Conservation (phyloP, 1,284 basidiomycete genomes). For the Neonothopanus nambi region DNA sequence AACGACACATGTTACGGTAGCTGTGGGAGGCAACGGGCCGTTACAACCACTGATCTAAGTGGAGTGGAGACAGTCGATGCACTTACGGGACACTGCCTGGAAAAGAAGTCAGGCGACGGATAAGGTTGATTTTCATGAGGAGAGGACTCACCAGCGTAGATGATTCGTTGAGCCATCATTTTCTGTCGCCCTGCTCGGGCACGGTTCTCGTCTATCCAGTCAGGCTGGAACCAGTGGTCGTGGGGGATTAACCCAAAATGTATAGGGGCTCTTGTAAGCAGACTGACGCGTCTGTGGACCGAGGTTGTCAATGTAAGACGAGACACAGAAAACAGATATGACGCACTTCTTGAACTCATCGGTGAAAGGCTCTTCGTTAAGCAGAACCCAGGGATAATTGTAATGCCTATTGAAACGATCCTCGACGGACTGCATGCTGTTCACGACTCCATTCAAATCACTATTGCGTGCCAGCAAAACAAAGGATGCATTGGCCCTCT, state of each 20-base stretch:
- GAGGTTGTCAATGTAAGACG: slow-evolving; percentile 1
- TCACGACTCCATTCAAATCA: slow-evolving; percentile 54
- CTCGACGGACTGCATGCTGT: slow-evolving; percentile 55
- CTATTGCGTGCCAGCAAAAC: slow-evolving; percentile 39
- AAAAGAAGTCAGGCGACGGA: too few relatives aligned
- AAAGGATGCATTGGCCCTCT: slow-evolving; percentile 40
- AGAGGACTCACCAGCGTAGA: slow-evolving; percentile 57
- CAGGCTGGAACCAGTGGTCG: slow-evolving; percentile 80
- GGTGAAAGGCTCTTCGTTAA: slow-evolving; percentile 71
- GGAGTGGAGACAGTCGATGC: background rate
- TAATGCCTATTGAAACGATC: slow-evolving; percentile 64
- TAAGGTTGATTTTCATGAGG: background rate
- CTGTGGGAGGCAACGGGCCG: slow-evolving; percentile 27
- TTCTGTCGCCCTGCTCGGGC: slow-evolving; percentile 63
- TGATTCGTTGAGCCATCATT: slow-evolving; percentile 64
- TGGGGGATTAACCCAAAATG: slow-evolving; percentile 72
- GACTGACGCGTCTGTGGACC: slow-evolving; percentile 50
- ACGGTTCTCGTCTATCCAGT: slow-evolving; percentile 75
- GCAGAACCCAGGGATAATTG: slow-evolving; percentile 71
- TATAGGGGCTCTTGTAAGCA: slow-evolving; percentile 51
- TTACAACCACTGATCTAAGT: background rate
- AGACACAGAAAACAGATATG: background rate
- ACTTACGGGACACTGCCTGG: slow-evolving; percentile 56
- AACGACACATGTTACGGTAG: slow-evolving; percentile 83
- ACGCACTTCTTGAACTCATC: slow-evolving; percentile 66